These are phyloP conservation scores for Saposhnikovia divaricata DNA, from an alignment of 129 eudicot species.

Conservation along the genomic window DNA sequence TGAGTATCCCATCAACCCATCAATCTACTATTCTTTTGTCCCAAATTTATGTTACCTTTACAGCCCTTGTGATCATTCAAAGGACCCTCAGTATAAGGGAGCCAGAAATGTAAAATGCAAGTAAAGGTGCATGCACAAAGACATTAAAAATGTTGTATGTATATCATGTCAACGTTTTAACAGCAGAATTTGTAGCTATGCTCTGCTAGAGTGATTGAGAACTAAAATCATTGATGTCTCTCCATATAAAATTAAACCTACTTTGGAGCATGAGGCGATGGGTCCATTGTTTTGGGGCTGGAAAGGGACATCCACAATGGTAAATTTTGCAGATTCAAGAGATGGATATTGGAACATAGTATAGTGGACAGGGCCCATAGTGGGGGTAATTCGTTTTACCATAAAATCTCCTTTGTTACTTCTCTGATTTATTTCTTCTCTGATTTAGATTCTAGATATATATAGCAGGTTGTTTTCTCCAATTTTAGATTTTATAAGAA, in stretches of 20 bases:
- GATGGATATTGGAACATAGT: constrained; percentile 1
- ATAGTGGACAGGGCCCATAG: constrained; percentile 3
- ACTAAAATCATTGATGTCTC: background rate
- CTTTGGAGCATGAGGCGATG: constrained; percentile 20
- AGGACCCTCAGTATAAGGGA: background rate
- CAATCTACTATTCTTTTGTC: background rate
- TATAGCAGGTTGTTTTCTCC: too few species aligned
- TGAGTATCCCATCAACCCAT: constrained; percentile 13
- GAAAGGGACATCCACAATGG: constrained; percentile 6
- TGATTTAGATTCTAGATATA: too few species aligned
- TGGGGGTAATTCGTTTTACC: constrained; percentile 1
- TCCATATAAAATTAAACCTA: background rate
- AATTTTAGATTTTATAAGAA: too few species aligned
- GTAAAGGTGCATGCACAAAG: constrained; percentile 10
- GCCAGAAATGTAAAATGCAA: constrained; percentile 15
- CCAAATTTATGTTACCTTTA: constrained; percentile 2
- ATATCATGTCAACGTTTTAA: background rate
- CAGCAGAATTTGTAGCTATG: background rate
- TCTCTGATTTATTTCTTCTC: too few species aligned
- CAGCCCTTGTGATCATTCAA: constrained; percentile 1
- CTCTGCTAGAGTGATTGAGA: constrained; percentile 2
- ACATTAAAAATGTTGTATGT: background rate
- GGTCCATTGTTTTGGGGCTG: constrained; percentile 6
- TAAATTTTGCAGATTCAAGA: constrained; percentile 10
- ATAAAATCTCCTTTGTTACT: background rate